Evolutionary conservation across 257 asterid species (phyloP), one percentile per base, ranked within the genome.

Genomic region (Verbascum thapsus): DNA sequence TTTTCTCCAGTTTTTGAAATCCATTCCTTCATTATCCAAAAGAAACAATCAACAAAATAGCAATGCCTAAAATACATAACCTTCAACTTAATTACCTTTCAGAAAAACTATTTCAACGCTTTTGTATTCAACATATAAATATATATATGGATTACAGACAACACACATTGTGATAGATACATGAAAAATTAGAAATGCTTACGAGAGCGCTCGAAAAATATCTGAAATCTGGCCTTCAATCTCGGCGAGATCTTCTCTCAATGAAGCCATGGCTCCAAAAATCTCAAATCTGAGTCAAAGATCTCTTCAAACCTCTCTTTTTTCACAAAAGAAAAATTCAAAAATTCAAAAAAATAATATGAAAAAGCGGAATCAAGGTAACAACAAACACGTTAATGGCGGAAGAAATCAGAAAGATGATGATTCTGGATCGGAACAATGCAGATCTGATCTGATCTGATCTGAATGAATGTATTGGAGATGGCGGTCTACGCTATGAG

Each of bases 1-100:
- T 82, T 66, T 90, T 94, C 75, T 94, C 99, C 92, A 94, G 62
- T 69, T 94, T 94, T 81, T 94, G 99, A 69, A 94, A 94, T 32
- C 97, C 99, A 89, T 90, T 94, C 74, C 99, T 94, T 74, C 64
- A 78, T 10, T 50, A 64, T 6, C 48, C 69, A 70, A 38, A 69
- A 13, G 61, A 66, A 11, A 39, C 4, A 41, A 69, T 23, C 66
- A 70, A 59, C 13, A 49, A 12, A 47, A 22, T 41, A 63, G 9
- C 45, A 67, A 73, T 18, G 68, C 19, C 8, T 18, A 18, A 40
- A 18, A 26, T 39, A 12, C 65, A 51, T 11, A 40, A 51, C 17
- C n/a, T n/a, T 40, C 35, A 34, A 22, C 20, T 13, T 58, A 42
- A 51, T 3, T 38, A 45, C 45, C 58, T 5, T 61, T 53, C 1